Evolutionary conservation across 805 yeast genomes (phyloP).

Genomic region (Pichia cephalocereana): DNA sequence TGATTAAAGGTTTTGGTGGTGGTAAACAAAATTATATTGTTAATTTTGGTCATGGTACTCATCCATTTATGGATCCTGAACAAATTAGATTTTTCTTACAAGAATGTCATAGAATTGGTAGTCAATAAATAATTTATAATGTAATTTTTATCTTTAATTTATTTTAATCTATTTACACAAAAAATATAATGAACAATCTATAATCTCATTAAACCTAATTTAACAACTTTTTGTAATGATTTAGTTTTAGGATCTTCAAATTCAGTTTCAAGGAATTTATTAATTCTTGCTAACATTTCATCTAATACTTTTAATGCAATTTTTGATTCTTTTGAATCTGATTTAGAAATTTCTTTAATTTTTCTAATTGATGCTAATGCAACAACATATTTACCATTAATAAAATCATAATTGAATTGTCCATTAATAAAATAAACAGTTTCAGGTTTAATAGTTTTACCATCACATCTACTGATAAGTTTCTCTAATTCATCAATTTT

Average conservation of each 20-base stretch:
- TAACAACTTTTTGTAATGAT: slow-evolving; percentile 9
- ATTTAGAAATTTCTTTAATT: slow-evolving; percentile 5
- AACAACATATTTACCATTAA: slow-evolving; percentile 10
- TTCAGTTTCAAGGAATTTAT: slow-evolving; percentile 4
- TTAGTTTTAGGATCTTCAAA: slow-evolving; percentile 6
- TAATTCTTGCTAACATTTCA: slow-evolving; percentile 3
- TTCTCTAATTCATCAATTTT: slow-evolving; percentile 28
- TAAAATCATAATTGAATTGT: slow-evolving; percentile 7
- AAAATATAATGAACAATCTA: neutral
- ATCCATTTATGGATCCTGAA: slow-evolving; percentile 94
- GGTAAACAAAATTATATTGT: slow-evolving; percentile 87
- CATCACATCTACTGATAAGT: slow-evolving; percentile 13
- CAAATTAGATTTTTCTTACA: slow-evolving; percentile 74
- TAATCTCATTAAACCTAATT: slow-evolving; percentile 11
- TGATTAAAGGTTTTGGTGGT: slow-evolving; percentile 91
- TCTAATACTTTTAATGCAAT: neutral
- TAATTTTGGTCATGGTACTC: slow-evolving; percentile 97
- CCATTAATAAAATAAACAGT: slow-evolving; percentile 8
- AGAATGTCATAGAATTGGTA: slow-evolving; percentile 33
- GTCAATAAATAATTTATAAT: slow-evolving; percentile 1
- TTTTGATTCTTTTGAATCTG: neutral
- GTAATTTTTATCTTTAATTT: neutral
- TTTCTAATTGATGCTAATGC: slow-evolving; percentile 9
- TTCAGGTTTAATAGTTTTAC: slow-evolving; percentile 4
- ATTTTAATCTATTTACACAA: no score